Evolutionary conservation across 352 stramenopile genomes (phyloP).

Genomic region (Globisporangium apiculatum): DNA sequence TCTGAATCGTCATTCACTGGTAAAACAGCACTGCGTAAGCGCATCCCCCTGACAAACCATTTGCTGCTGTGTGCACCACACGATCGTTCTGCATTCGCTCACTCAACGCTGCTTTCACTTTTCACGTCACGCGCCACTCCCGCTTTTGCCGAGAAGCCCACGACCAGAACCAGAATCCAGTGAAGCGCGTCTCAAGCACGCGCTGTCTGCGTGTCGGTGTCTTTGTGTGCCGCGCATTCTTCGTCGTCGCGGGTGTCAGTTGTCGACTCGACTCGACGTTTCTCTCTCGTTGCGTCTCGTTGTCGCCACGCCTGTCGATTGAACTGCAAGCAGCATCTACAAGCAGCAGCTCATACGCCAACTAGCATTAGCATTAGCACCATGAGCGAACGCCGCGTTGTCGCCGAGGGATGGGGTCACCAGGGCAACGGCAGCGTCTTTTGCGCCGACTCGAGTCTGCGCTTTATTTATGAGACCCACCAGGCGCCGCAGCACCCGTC

Average conservation of each 20-base stretch:
- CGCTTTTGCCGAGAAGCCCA: constrained; percentile 5
- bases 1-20: too few species aligned
- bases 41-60: too few species aligned
- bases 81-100: too few species aligned
- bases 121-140: not conserved
- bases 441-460: constrained; percentile 75
- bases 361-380: not conserved
- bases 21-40: too few species aligned
- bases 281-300: not conserved
- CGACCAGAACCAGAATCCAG: not conserved
- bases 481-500: constrained; percentile 12
- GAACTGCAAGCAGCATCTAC: too few species aligned
- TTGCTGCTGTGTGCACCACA: too few species aligned
- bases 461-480: constrained; percentile 68
- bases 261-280: not conserved
- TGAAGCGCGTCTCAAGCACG: too few species aligned
- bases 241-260: too few species aligned
- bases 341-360: too few species aligned
- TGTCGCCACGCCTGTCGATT: not conserved
- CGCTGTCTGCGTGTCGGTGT: too few species aligned
- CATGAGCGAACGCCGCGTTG: constrained; percentile 39
- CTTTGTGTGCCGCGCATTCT: too few species aligned
- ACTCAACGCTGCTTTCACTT: too few species aligned
- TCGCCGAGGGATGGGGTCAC: constrained; percentile 64
- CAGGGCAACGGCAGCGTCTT: constrained; percentile 58